phyloP scores from a whole-genome alignment of 1,284 basidiomycete species.

The Trametes sp. region DNA sequence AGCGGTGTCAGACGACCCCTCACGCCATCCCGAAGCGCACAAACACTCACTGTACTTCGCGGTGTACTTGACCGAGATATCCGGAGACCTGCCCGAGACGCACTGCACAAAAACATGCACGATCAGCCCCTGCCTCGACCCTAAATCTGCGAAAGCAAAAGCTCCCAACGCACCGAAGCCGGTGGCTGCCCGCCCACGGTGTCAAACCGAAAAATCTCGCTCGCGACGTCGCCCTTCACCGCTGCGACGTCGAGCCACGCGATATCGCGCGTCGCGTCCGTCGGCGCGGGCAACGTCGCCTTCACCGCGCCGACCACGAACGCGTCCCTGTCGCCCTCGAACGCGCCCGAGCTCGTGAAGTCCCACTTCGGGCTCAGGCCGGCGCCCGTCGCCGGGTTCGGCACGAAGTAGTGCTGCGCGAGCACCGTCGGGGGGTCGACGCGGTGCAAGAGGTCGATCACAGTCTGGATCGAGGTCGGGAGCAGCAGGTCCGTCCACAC shows the following conservation, averaged over 20 bases:
- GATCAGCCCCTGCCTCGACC: too few species aligned
- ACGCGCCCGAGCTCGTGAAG: slow-evolving; percentile 52
- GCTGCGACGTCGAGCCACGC: slow-evolving; percentile 64
- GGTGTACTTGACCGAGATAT: slow-evolving; percentile 42
- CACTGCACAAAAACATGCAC: slow-evolving; percentile 31
- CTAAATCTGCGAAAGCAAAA: too few species aligned
- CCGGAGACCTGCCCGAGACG: slow-evolving; percentile 29
- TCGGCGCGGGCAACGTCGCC: slow-evolving; percentile 54
- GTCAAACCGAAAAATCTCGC: slow-evolving; percentile 60
- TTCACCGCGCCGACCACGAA: slow-evolving; percentile 56
- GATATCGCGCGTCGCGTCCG: slow-evolving; percentile 52
- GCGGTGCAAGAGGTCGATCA: slow-evolving; percentile 45
- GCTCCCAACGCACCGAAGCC: slow-evolving; percentile 52
- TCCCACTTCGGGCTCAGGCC: slow-evolving; percentile 66
- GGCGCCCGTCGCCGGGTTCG: slow-evolving; percentile 50
- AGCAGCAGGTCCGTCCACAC: slow-evolving; percentile 45
- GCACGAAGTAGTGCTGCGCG: slow-evolving; percentile 65
- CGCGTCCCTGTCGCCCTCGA: slow-evolving; percentile 51
- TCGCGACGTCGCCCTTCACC: slow-evolving; percentile 58
- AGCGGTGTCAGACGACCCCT: background rate
- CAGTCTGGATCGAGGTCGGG: slow-evolving; percentile 43
- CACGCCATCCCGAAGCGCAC: too few species aligned
- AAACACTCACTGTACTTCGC: slow-evolving; percentile 41
- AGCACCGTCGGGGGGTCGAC: slow-evolving; percentile 44
- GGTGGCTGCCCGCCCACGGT: slow-evolving; percentile 70